These are phyloP conservation scores for Berberis vulgaris DNA, from an alignment of 164 flowering plant species.

Conservation along the genomic window DNA sequence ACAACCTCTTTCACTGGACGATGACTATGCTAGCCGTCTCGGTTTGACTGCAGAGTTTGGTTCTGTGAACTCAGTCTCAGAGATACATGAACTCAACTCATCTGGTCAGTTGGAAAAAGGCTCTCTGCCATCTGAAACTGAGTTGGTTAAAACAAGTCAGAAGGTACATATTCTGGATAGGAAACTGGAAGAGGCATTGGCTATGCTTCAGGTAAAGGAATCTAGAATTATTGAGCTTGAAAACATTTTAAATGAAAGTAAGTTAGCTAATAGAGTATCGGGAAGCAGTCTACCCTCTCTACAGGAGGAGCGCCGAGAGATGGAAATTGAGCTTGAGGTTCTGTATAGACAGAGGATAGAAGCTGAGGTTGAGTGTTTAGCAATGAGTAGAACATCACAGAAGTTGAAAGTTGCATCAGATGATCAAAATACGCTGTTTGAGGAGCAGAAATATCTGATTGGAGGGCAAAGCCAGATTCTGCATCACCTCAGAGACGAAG, in stretches of 20 bases:
- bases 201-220: constrained; percentile 26
- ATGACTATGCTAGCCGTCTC: constrained; percentile 2
- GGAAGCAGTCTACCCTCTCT: constrained; percentile 7
- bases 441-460: constrained; percentile 23
- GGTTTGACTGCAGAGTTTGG: neutral
- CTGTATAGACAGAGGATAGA: constrained; percentile 41
- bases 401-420: constrained; percentile 18
- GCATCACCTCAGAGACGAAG: constrained; percentile 26
- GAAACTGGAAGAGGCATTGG: constrained; percentile 31
- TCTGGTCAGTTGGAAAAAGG: constrained; percentile 18
- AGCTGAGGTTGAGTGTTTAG: constrained; percentile 53
- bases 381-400: constrained; percentile 23
- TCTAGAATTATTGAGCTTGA: constrained; percentile 36
- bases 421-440: constrained; percentile 18
- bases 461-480: constrained; percentile 30
- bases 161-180: constrained; percentile 28
- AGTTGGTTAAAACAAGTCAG: constrained; percentile 25
- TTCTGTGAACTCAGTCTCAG: constrained; percentile 11
- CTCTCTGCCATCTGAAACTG: constrained; percentile 18
- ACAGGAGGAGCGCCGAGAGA: constrained; percentile 5
- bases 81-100: constrained; percentile 14
- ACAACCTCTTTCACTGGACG: constrained; percentile 17
- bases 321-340: constrained; percentile 26
- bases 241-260: constrained; percentile 14
- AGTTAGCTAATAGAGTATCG: constrained; percentile 17